A percentile compares a stretch with the other conserved stretches of the same genome.
Conservation (phyloP, 371 early-diverging fungal species). For the Basidiobolus meristosporus region DNA sequence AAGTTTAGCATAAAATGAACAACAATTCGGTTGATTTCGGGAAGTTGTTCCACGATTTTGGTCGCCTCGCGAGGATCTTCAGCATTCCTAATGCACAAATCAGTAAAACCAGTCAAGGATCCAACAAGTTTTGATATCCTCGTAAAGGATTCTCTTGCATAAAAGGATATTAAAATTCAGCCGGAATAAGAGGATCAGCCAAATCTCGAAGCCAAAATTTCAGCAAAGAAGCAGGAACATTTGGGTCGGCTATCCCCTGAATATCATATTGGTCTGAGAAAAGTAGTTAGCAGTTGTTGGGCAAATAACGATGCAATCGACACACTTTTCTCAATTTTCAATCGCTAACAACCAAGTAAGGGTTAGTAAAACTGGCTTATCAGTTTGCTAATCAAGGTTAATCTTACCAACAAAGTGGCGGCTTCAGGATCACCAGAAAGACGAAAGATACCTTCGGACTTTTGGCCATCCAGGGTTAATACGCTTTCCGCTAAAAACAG, state of each 20-base stretch:
- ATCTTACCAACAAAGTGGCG: constrained; percentile 43
- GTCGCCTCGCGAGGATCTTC: constrained; percentile 29
- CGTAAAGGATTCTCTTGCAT: no score
- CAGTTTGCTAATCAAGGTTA: constrained; percentile 1
- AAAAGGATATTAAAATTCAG: constrained; percentile 32
- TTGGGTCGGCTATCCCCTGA: constrained; percentile 59
- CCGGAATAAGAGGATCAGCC: constrained; percentile 73
- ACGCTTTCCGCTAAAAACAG: constrained; percentile 68
- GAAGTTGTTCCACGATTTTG: constrained; percentile 39
- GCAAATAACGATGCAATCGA: no score
- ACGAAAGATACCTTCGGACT: constrained; percentile 90
- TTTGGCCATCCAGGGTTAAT: constrained; percentile 46
- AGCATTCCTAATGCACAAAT: constrained; percentile 33
- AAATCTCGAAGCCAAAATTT: constrained; percentile 89
- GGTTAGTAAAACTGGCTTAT: not conserved
- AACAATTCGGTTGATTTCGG: constrained; percentile 55
- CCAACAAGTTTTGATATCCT: no score
- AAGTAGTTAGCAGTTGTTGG: constrained; percentile 1
- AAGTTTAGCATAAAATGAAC: constrained; percentile 61
- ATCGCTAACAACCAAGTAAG: not conserved
- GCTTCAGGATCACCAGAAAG: constrained; percentile 87
- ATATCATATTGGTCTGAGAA: constrained; percentile 22
- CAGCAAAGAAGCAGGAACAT: constrained; percentile 79
- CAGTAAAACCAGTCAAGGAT: constrained; percentile 1
- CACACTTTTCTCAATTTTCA: no score